Conservation (phyloP, 2,329 filamentous ascomycete genomes). For the Aschersonia sp. region DNA sequence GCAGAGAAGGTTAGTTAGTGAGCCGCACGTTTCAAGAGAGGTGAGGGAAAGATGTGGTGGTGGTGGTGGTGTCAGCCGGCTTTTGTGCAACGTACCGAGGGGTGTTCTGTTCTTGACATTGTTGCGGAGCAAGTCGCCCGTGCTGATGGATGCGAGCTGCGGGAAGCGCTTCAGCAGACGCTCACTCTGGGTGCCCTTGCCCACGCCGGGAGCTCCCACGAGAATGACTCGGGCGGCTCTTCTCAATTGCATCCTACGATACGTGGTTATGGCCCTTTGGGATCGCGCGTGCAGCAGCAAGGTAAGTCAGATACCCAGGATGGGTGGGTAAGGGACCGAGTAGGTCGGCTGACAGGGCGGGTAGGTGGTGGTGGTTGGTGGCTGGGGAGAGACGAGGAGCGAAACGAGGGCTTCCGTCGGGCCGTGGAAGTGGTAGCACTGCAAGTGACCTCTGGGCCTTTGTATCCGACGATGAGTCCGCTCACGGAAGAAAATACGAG, state of each 20-base stretch:
- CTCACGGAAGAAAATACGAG: too few relatives aligned
- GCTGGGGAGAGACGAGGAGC: too few relatives aligned
- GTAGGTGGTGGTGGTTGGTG: too few relatives aligned
- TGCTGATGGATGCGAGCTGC: constrained; percentile 81
- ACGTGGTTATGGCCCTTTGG: neutral
- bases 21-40: neutral
- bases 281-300: too few relatives aligned
- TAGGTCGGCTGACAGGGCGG: too few relatives aligned
- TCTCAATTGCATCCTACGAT: constrained; percentile 45
- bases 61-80: neutral
- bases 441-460: too few relatives aligned
- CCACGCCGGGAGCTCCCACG: constrained; percentile 88
- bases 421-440: too few relatives aligned
- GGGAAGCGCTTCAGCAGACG: constrained; percentile 76
- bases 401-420: too few relatives aligned
- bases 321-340: too few relatives aligned
- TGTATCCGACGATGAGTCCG: too few relatives aligned
- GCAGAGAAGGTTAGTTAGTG: constrained; percentile 2
- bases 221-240: constrained; percentile 86
- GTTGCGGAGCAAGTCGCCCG: constrained; percentile 78
- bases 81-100: constrained; percentile 42
- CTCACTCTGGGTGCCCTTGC: constrained; percentile 92
- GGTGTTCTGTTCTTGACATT: constrained; percentile 85
- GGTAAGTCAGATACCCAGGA: too few relatives aligned
- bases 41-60: neutral